These are phyloP conservation scores for Metarhizium rileyi DNA, from an alignment of 2,329 filamentous ascomycete genomes.

Conservation along the genomic window DNA sequence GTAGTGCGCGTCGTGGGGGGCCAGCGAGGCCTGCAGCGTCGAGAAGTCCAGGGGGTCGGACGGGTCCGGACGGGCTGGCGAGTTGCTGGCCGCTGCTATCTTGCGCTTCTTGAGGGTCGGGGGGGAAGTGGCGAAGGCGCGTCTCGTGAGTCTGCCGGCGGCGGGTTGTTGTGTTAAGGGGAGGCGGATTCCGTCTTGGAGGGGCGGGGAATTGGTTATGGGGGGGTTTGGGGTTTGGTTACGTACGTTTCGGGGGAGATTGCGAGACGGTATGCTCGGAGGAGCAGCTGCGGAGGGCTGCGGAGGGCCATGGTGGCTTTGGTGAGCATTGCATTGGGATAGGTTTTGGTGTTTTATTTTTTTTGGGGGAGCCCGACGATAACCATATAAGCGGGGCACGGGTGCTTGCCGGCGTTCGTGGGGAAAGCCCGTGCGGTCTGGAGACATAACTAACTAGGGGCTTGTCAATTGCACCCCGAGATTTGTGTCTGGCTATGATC, in stretches of 20 bases:
- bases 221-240: background rate
- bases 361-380: too few species aligned
- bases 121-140: constrained; percentile 20
- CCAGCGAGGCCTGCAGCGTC: constrained; percentile 35
- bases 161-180: background rate
- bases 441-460: too few species aligned
- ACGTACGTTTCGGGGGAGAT: constrained; percentile 15
- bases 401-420: too few species aligned
- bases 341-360: background rate
- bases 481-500: too few species aligned
- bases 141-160: constrained; percentile 11
- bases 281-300: constrained; percentile 1
- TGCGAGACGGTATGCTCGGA: constrained; percentile 1
- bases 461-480: too few species aligned
- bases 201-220: background rate
- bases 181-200: too few species aligned
- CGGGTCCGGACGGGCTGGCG: constrained; percentile 23
- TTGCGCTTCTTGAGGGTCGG: constrained; percentile 30
- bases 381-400: too few species aligned
- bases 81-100: constrained; percentile 20
- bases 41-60: constrained; percentile 39
- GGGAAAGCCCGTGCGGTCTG: too few species aligned
- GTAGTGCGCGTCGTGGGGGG: constrained; percentile 32
- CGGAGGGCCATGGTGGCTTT: constrained; percentile 1
- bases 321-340: background rate